A percentile compares a stretch with the other conserved stretches of the same genome.
Evolutionary conservation across 352 stramenopile species (phyloP).

Genomic region (Globisporangium spiculum): DNA sequence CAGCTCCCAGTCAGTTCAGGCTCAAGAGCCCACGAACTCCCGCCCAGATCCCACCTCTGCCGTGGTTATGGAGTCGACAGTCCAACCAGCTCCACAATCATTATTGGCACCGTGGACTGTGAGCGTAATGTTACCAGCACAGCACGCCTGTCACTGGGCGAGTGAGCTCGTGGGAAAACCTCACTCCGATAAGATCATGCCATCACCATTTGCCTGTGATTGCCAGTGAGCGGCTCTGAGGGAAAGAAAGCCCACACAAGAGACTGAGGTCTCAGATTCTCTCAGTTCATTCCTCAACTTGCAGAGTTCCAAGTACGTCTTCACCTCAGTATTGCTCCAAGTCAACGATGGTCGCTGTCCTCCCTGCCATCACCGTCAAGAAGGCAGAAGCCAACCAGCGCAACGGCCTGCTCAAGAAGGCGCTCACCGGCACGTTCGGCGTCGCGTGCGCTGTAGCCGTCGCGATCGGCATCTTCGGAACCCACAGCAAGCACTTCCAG

Average conservation of each 20-base stretch:
- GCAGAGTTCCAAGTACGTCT: not conserved
- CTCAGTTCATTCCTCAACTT: slow-evolving; percentile 12
- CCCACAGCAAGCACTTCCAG: slow-evolving; percentile 21
- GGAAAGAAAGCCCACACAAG: not conserved
- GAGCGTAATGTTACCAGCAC: too few species aligned
- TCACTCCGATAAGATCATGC: not conserved
- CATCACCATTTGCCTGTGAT: not conserved
- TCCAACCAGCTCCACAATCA: not conserved
- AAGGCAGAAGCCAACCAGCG: not conserved
- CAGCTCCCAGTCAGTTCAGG: too few species aligned
- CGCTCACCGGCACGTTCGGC: slow-evolving; percentile 6
- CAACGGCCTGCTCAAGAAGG: slow-evolving; percentile 10
- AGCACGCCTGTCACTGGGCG: not conserved
- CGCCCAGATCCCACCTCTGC: too few species aligned
- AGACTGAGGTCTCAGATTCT: not conserved
- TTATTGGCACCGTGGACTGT: too few species aligned
- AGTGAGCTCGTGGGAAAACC: not conserved
- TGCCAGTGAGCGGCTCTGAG: not conserved
- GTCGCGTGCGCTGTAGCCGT: slow-evolving; percentile 7
- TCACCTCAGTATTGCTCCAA: not conserved
- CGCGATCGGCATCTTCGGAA: slow-evolving; percentile 23
- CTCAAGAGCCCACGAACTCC: too few species aligned
- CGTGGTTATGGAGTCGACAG: not conserved
- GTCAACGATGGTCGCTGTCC: slow-evolving; percentile 6
- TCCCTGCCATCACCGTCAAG: not conserved